Conservation (phyloP, 805 yeast genomes). For the Clavispora fructus region DNA sequence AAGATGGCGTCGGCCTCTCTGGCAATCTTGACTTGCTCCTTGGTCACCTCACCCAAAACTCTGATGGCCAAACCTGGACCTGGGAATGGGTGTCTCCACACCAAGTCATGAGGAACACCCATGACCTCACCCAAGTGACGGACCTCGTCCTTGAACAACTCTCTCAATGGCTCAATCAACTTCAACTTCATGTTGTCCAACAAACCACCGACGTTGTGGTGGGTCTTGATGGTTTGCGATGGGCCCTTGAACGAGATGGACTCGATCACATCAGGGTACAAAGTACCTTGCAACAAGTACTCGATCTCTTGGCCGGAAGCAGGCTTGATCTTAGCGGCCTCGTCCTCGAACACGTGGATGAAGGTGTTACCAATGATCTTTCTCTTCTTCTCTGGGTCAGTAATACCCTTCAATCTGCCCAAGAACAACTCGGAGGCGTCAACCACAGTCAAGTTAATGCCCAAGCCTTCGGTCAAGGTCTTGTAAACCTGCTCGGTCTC, state of each 20-base stretch:
- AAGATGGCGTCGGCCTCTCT: slow-evolving; percentile 95
- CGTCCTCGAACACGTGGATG: slow-evolving; percentile 94
- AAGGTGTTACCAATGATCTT: slow-evolving; percentile 98
- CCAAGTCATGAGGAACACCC: slow-evolving; percentile 94
- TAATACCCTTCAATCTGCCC: slow-evolving; percentile 80
- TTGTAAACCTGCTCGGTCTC: slow-evolving; percentile 87
- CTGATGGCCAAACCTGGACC: slow-evolving; percentile 99
- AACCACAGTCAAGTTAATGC: slow-evolving; percentile 89
- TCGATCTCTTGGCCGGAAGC: slow-evolving; percentile 86
- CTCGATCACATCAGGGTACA: slow-evolving; percentile 98
- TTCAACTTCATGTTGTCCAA: slow-evolving; percentile 97
- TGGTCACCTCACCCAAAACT: slow-evolving; percentile 94
- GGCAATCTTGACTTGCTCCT: slow-evolving; percentile 89
- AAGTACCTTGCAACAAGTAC: slow-evolving; percentile 91
- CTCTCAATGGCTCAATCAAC: slow-evolving; percentile 97
- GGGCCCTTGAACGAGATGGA: slow-evolving; percentile 99
- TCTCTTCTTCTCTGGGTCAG: slow-evolving; percentile 98
- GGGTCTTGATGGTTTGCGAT: slow-evolving; percentile 98
- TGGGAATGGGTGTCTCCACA: slow-evolving; percentile 99
- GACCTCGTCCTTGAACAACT: slow-evolving; percentile 97
- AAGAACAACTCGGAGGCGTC: slow-evolving; percentile 92
- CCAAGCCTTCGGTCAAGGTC: slow-evolving; percentile 88
- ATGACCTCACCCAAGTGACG: slow-evolving; percentile 91
- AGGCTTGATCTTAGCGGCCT: slow-evolving; percentile 88
- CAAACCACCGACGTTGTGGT: slow-evolving; percentile 98